Evolutionary conservation across 805 yeast species (phyloP).

Genomic region (Starmerella floris): DNA sequence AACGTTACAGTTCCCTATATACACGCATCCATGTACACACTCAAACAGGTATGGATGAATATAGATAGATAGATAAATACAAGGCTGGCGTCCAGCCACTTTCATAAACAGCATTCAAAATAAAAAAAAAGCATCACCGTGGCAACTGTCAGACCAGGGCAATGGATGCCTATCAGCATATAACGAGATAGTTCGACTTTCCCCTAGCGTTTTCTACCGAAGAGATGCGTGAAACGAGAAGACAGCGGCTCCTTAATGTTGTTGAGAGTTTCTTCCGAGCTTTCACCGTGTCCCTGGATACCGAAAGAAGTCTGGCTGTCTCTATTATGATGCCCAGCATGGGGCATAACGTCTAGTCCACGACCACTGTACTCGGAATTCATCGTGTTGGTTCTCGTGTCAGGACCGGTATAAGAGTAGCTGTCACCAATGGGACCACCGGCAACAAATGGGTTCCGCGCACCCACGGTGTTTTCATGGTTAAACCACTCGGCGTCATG

Average conservation of each 20-base stretch:
- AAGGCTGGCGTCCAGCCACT: background rate
- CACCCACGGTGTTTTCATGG: slow-evolving; percentile 1
- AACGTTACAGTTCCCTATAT: no score
- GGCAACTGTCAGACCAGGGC: no score
- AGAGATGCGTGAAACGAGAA: background rate
- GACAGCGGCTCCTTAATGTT: background rate
- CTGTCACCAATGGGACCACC: slow-evolving; percentile 8
- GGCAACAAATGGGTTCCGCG: slow-evolving; percentile 18
- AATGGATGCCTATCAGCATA: no score
- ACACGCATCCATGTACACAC: no score
- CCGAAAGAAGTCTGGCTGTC: slow-evolving; percentile 16
- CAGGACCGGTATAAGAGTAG: slow-evolving; percentile 5
- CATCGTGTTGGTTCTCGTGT: slow-evolving; percentile 10
- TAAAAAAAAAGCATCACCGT: background rate
- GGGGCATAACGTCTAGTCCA: background rate
- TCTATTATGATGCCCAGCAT: background rate
- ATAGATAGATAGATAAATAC: background rate
- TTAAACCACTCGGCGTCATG: slow-evolving; percentile 20
- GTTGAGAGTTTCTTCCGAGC: background rate
- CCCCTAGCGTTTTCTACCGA: background rate
- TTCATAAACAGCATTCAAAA: background rate
- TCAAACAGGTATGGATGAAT: background rate
- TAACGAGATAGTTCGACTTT: no score
- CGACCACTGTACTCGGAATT: slow-evolving; percentile 3
- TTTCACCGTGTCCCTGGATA: background rate